phyloP scores from a whole-genome alignment of 495 filamentous ascomycete genomes.

The Podospora pseudopauciseta region DNA sequence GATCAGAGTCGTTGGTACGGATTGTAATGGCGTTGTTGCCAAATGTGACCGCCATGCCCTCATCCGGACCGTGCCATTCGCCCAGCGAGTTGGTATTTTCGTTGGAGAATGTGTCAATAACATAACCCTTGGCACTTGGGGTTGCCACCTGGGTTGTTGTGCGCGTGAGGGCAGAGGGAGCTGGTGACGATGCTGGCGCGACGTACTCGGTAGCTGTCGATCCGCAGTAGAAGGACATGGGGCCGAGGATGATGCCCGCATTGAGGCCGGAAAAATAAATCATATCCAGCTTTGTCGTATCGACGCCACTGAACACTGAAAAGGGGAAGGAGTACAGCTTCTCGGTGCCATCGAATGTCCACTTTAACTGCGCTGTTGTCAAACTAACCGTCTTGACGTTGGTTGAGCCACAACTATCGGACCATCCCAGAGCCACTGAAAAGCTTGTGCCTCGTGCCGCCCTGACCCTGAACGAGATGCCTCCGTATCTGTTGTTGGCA shows the following conservation, averaged over 20 bases:
- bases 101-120: conserved; percentile 64
- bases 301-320: conserved; percentile 49
- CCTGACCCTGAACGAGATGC: conserved; percentile 56
- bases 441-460: conserved; percentile 55
- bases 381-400: conserved; percentile 35
- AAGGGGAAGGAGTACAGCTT: conserved; percentile 59
- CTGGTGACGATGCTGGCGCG: conserved; percentile 34
- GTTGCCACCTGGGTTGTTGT: conserved; percentile 48
- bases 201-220: conserved; percentile 49
- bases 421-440: conserved; percentile 47
- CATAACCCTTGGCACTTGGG: conserved; percentile 49
- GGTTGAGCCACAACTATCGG: conserved; percentile 43
- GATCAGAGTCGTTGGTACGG: conserved; percentile 62
- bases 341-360: conserved; percentile 59
- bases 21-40: conserved; percentile 52
- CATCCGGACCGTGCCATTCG: conserved; percentile 67
- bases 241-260: conserved; percentile 51
- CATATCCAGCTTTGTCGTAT: conserved; percentile 49
- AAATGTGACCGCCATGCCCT: conserved; percentile 50
- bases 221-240: conserved; percentile 60
- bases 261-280: conserved; percentile 48
- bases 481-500: conserved; percentile 50
- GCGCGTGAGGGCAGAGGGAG: conserved; percentile 16
- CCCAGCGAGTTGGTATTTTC: conserved; percentile 57
- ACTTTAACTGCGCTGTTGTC: conserved; percentile 50